Evolutionary conservation across 192 early-diverging fungal species (phyloP), one percentile per base, ranked within the genome.

Genomic region (Entrophospora sp.): DNA sequence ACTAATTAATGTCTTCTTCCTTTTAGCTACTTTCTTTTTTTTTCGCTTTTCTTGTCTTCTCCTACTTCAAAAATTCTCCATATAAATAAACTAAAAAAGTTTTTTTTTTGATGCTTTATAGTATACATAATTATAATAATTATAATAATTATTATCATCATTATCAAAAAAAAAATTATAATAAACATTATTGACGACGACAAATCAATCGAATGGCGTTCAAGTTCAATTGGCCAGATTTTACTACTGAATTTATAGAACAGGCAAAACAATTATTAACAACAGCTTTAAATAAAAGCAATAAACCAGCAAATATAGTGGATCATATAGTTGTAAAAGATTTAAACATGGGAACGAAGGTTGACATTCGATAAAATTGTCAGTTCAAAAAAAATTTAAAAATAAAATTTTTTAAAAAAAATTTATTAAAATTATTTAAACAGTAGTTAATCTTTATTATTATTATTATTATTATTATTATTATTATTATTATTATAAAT

Each of bases 201-300:
- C 24, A 45, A 22, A 68, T 56, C 36, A 37, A n/a, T n/a, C n/a
- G n/a, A 58, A 95, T 95, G 93, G 84, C 89, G 24, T 99, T 99
- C 81, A 91, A 89, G 71, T 92, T 99, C 76, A 94, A 91, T 73
- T 99, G 97, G 97, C 90, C 91, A 14, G 74, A 81, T 24, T 98
- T 99, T 75, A 85, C 85, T 68, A 72, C 78, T 34, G 88, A 89
- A 60, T 97, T 99, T 71, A 87, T 92, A 55, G 81, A 88, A 18
- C 84, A 92, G 70, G 95, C 96, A 22, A 83, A 87, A 70, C 76
- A 82, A 32, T 87, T 93, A 73, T 82, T 99, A 22, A 89, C 91
- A 34, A 82, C 81, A 16, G 96, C 97, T 16, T 83, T 99, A 28
- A 97, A 97, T 79, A 94, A 93, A 66, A 91, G 89, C 31, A 89